Evolutionary conservation across 2,329 filamentous ascomycete genomes (phyloP).

Genomic region (Davidsoniella virescens): DNA sequence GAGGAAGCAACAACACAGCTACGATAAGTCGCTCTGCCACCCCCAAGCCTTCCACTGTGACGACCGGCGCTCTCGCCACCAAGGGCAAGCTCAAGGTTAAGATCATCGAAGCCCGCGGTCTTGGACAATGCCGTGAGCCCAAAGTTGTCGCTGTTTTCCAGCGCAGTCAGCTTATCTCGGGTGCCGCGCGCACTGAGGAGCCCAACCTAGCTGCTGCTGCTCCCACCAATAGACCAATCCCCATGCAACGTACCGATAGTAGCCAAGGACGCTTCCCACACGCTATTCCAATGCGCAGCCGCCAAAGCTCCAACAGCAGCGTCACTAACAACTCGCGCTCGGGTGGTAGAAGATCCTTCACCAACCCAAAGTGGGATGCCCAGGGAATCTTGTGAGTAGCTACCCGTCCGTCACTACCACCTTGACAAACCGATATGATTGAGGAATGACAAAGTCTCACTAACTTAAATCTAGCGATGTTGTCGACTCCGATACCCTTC

Average conservation of each 20-base stretch:
- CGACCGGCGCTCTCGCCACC: conserved; percentile 38
- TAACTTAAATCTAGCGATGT: conserved; percentile 51
- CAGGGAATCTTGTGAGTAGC: conserved; percentile 85
- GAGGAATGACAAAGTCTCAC: not conserved
- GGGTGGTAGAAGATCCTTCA: conserved; percentile 28
- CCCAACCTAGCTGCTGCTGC: conserved; percentile 27
- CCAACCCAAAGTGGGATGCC: conserved; percentile 88
- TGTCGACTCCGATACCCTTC: conserved; percentile 73
- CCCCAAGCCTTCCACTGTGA: conserved; percentile 27
- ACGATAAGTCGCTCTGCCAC: conserved; percentile 31
- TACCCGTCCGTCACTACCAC: not conserved
- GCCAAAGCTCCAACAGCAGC: conserved; percentile 92
- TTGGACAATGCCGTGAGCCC: conserved; percentile 70
- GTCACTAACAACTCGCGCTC: conserved; percentile 41
- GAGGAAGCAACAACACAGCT: not conserved
- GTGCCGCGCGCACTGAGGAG: conserved; percentile 49
- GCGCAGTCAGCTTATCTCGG: conserved; percentile 88
- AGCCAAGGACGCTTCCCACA: conserved; percentile 68
- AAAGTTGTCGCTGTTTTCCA: conserved; percentile 97
- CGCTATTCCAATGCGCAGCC: conserved; percentile 92
- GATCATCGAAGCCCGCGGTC: conserved; percentile 68
- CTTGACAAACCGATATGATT: not conserved
- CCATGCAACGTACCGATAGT: conserved; percentile 56
- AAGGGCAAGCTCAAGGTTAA: conserved; percentile 84
- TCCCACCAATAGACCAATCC: conserved; percentile 23